phyloP scores from a whole-genome alignment of 78 protist genomes.

The Mastigamoeba balamuthi region DNA sequence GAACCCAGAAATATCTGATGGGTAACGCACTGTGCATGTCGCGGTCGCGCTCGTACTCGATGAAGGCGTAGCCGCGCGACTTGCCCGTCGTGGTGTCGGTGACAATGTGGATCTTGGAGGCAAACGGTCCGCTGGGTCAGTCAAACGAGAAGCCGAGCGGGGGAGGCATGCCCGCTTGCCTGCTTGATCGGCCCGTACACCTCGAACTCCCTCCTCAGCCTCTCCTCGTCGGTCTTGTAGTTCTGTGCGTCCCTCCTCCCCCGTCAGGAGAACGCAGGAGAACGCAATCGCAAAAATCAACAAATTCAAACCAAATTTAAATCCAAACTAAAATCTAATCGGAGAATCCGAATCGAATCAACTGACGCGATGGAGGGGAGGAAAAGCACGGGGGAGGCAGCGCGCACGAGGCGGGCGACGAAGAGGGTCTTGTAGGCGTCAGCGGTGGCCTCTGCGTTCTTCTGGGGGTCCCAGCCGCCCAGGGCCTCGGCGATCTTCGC shows the following conservation, averaged over 20 bases:
- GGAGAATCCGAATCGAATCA: no score
- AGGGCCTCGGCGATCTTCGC: not conserved
- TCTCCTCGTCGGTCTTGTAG: conserved; percentile 50
- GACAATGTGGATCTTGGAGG: conserved; percentile 26
- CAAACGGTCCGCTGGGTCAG: no score
- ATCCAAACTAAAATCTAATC: no score
- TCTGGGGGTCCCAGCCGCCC: conserved; percentile 25
- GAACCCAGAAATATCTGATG: not conserved
- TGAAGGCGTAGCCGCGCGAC: conserved; percentile 79
- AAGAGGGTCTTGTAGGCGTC: conserved; percentile 63
- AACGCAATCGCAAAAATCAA: no score
- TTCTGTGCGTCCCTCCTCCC: no score
- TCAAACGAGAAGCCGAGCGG: not conserved
- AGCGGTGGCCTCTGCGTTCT: conserved; percentile 28
- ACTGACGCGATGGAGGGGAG: not conserved
- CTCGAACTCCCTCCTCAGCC: conserved; percentile 55
- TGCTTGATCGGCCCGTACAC: conserved; percentile 49
- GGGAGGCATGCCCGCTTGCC: not conserved
- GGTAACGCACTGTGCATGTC: conserved; percentile 63
- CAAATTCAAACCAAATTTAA: no score
- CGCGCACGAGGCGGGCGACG: conserved; percentile 16
- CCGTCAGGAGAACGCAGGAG: no score
- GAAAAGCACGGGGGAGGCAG: no score
- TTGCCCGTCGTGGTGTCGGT: conserved; percentile 30
- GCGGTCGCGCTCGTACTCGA: conserved; percentile 73